These are phyloP conservation scores for Erysimum cheiri DNA, from an alignment of 441 rosid species.

Conservation along the genomic window DNA sequence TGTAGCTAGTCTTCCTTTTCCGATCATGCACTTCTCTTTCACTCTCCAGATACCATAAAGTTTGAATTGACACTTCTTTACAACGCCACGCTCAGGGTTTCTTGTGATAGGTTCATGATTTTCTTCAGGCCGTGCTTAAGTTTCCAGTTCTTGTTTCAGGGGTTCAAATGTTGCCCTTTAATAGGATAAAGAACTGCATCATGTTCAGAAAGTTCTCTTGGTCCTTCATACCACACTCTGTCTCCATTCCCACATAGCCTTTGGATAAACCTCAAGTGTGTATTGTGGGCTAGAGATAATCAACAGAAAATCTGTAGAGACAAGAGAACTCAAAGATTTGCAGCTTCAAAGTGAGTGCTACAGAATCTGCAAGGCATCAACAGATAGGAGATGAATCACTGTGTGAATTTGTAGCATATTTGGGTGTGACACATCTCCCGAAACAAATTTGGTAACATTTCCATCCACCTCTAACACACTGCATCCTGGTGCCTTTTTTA, in stretches of 20 bases:
- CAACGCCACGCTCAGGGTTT: conserved; percentile 4
- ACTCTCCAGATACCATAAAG: conserved; percentile 10
- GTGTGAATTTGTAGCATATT: conserved; percentile 47
- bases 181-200: conserved; percentile 1
- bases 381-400: conserved; percentile 48
- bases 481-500: conserved; percentile 62
- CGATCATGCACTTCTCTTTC: background rate
- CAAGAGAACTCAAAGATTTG: conserved; percentile 13
- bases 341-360: conserved; percentile 18
- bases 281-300: background rate
- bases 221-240: background rate
- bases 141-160: conserved; percentile 16
- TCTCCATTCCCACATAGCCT: conserved; percentile 5
- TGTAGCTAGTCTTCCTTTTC: background rate
- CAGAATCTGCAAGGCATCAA: conserved; percentile 43
- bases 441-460: conserved; percentile 52
- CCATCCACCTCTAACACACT: conserved; percentile 63
- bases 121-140: conserved; percentile 9
- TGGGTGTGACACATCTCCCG: conserved; percentile 55
- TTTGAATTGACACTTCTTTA: conserved; percentile 13
- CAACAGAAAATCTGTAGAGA: conserved; percentile 13
- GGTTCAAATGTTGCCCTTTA: background rate
- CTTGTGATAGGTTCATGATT: background rate
- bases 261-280: background rate
- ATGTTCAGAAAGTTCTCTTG: conserved; percentile 13